These are phyloP conservation scores for Celoporthe dispersa DNA, from an alignment of 2,329 filamentous ascomycete species.

Conservation along the genomic window DNA sequence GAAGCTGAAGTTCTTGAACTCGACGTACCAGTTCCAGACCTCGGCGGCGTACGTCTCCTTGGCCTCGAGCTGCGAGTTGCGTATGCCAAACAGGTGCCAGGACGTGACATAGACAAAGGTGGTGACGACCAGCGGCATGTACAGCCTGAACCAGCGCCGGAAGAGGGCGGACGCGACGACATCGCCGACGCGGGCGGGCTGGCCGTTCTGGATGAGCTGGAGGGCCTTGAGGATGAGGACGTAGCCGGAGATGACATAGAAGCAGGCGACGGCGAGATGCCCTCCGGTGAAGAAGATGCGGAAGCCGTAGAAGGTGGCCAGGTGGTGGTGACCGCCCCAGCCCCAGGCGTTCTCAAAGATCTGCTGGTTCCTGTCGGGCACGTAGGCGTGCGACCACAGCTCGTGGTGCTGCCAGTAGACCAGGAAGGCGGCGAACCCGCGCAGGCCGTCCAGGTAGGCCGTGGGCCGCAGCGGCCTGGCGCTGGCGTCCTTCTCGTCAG, in stretches of 20 bases:
- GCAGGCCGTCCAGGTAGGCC: slow-evolving; percentile 20
- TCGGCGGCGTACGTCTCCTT: slow-evolving; percentile 11
- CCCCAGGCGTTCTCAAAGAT: slow-evolving; percentile 18
- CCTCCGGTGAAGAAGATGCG: slow-evolving; percentile 22
- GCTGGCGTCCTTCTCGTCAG: slow-evolving; percentile 15
- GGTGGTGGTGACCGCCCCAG: slow-evolving; percentile 10
- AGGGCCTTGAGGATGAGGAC: slow-evolving; percentile 20
- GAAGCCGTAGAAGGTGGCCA: slow-evolving; percentile 14
- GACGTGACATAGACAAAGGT: slow-evolving; percentile 16
- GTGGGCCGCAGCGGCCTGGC: slow-evolving; percentile 18
- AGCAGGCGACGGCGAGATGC: slow-evolving; percentile 20
- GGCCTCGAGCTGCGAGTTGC: slow-evolving; percentile 13
- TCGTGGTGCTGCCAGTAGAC: slow-evolving; percentile 21
- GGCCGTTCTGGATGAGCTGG: slow-evolving; percentile 8
- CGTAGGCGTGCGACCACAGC: slow-evolving; percentile 15
- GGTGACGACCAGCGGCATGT: slow-evolving; percentile 15
- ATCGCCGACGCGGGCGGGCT: slow-evolving; percentile 12
- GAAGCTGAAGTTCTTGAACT: slow-evolving; percentile 23
- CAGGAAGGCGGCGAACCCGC: slow-evolving; percentile 21
- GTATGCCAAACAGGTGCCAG: slow-evolving; percentile 22
- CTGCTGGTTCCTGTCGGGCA: not conserved
- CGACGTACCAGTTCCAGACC: slow-evolving; percentile 21
- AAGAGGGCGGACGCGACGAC: slow-evolving; percentile 18
- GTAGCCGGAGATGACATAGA: slow-evolving; percentile 24
- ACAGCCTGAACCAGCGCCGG: slow-evolving; percentile 20